These are phyloP conservation scores for Fusarium foetens DNA, from an alignment of 2,329 filamentous ascomycete species.

Conservation along the genomic window DNA sequence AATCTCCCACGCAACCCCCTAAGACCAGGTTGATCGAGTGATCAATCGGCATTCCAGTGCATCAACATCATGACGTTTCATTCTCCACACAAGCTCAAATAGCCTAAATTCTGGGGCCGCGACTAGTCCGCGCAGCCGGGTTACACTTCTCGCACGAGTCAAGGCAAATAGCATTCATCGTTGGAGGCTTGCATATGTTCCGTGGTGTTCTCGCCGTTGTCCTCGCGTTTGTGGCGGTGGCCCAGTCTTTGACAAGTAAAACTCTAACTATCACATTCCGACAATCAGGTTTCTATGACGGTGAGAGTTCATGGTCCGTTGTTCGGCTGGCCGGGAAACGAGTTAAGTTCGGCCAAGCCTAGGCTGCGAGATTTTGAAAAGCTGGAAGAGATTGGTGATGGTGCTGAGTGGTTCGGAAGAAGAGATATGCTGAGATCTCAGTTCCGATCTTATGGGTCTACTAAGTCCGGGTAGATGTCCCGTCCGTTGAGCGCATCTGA, in stretches of 20 bases:
- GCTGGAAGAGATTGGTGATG: neutral
- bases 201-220: conserved; percentile 6
- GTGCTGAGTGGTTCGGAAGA: too few relatives aligned
- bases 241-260: neutral
- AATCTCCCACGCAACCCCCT: neutral
- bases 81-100: conserved; percentile 18
- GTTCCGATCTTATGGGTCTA: neutral
- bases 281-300: neutral
- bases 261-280: conserved; percentile 22
- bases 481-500: neutral
- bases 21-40: conserved; percentile 10
- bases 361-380: neutral
- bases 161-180: neutral
- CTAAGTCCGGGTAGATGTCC: neutral
- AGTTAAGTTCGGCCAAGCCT: neutral
- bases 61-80: conserved; percentile 12
- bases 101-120: conserved; percentile 18
- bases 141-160: neutral
- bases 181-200: neutral
- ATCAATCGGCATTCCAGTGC: conserved; percentile 10
- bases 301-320: neutral
- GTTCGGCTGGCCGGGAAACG: conserved; percentile 6
- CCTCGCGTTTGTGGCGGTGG: conserved; percentile 22
- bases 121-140: neutral
- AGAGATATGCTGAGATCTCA: too few relatives aligned